Evolutionary conservation across 306 rosid species (phyloP).

Genomic region (Rosa lucieae): DNA sequence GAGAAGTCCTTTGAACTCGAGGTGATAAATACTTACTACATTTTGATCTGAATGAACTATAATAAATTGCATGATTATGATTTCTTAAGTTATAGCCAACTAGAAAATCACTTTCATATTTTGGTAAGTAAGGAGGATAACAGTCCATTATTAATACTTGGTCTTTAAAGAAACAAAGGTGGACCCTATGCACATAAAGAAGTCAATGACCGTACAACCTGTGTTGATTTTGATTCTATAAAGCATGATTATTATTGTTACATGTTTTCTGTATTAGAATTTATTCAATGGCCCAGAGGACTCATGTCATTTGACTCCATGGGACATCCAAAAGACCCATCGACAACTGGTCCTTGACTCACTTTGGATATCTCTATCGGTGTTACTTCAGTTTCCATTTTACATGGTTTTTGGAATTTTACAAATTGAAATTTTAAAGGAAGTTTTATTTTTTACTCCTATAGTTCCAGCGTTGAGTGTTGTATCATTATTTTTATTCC

Average conservation of each 20-base stretch:
- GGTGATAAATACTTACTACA: constrained; percentile 53
- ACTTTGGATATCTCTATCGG: not conserved
- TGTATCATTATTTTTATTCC: constrained; percentile 31
- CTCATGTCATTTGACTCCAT: not conserved
- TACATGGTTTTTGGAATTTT: not conserved
- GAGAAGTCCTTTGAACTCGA: constrained; percentile 97
- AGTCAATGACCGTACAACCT: not conserved
- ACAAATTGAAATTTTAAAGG: not conserved
- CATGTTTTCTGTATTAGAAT: not conserved
- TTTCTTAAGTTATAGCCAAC: not conserved
- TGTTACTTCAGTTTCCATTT: not conserved
- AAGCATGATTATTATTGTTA: not conserved
- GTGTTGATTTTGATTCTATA: not conserved
- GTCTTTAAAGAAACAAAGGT: not conserved
- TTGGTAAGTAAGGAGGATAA: not conserved
- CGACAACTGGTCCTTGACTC: not conserved
- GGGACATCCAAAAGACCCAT: not conserved
- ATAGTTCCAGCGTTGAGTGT: constrained; percentile 12
- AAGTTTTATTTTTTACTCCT: constrained; percentile 13
- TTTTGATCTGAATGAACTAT: constrained; percentile 17
- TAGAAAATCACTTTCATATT: not conserved
- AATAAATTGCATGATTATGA: not conserved
- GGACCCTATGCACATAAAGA: not conserved
- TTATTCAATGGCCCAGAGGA: not conserved
- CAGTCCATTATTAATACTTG: not conserved